Evolutionary conservation across 805 yeast species (phyloP).

Genomic region (Metschnikowia koreensis): DNA sequence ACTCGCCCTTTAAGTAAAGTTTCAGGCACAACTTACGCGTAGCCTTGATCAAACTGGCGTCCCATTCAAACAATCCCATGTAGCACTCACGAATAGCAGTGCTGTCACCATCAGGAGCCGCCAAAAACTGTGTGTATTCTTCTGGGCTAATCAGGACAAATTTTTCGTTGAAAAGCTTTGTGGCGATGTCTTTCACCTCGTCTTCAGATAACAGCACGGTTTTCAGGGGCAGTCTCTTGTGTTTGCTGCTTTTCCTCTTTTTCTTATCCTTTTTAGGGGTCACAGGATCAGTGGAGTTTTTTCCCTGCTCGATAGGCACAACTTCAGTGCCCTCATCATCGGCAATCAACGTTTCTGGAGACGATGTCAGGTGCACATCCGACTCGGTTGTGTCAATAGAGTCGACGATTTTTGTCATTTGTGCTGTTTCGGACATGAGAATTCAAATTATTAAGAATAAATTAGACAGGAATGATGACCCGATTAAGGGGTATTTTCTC

Average conservation of each 20-base stretch:
- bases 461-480: neutral
- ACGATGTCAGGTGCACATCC: neutral
- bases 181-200: slow-evolving; percentile 36
- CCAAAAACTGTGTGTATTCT: slow-evolving; percentile 44
- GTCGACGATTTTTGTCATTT: neutral
- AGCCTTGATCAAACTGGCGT: slow-evolving; percentile 52
- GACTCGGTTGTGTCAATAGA: neutral
- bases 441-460: neutral
- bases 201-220: neutral
- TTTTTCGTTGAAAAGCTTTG: slow-evolving; percentile 36
- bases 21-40: slow-evolving; percentile 61
- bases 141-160: slow-evolving; percentile 44
- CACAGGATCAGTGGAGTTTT: neutral
- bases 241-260: neutral
- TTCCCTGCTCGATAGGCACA: neutral
- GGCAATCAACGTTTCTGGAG: slow-evolving; percentile 2
- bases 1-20: slow-evolving; percentile 77
- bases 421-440: neutral
- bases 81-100: slow-evolving; percentile 40
- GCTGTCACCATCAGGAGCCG: slow-evolving; percentile 47
- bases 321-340: neutral
- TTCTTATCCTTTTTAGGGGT: neutral
- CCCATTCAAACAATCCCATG: slow-evolving; percentile 48
- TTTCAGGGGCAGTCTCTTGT: slow-evolving; percentile 1
- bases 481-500: neutral